Conservation (phyloP, 2,329 filamentous ascomycete genomes). For the Elsinoe fawcettii region DNA sequence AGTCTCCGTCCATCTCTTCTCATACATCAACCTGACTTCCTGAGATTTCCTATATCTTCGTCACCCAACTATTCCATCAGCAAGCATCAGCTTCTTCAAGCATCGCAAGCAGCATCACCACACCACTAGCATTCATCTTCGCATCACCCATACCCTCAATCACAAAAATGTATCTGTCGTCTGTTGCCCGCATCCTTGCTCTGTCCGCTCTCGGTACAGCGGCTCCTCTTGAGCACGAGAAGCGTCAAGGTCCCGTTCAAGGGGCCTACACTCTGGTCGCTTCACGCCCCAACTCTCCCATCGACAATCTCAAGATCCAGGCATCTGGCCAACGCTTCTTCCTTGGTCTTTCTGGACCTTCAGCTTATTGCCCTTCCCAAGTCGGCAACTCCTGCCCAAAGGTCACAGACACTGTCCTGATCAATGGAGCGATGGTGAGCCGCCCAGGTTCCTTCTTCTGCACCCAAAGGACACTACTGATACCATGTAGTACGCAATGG, state of each 20-base stretch:
- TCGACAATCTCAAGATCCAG: slow-evolving; percentile 18
- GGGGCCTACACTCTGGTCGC: slow-evolving; percentile 19
- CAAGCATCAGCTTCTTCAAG: background rate
- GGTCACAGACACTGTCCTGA: slow-evolving; percentile 16
- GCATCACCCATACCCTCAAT: background rate
- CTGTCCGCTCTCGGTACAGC: background rate
- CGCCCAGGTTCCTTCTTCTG: background rate
- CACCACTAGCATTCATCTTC: slow-evolving; percentile 2
- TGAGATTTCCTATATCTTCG: slow-evolving; percentile 6
- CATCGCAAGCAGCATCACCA: background rate
- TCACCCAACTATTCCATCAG: slow-evolving; percentile 1
- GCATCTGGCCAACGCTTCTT: slow-evolving; percentile 19
- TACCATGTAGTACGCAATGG: slow-evolving; percentile 17
- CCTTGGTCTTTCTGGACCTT: slow-evolving; percentile 15
- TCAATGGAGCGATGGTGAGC: slow-evolving; percentile 16
- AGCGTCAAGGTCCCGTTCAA: slow-evolving; percentile 1
- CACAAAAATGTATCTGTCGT: background rate
- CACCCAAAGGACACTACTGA: background rate
- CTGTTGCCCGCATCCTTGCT: background rate
- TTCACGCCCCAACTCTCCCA: slow-evolving; percentile 16
- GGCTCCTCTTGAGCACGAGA: background rate
- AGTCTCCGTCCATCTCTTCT: background rate
- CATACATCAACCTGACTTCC: slow-evolving; percentile 5
- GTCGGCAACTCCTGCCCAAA: slow-evolving; percentile 15
- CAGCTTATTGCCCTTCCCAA: slow-evolving; percentile 18